Percentiles rank a stretch among this genome's conserved stretches.
These are phyloP conservation scores for Populus davidiana DNA, from an alignment of 345 rosid species.

Conservation along the genomic window DNA sequence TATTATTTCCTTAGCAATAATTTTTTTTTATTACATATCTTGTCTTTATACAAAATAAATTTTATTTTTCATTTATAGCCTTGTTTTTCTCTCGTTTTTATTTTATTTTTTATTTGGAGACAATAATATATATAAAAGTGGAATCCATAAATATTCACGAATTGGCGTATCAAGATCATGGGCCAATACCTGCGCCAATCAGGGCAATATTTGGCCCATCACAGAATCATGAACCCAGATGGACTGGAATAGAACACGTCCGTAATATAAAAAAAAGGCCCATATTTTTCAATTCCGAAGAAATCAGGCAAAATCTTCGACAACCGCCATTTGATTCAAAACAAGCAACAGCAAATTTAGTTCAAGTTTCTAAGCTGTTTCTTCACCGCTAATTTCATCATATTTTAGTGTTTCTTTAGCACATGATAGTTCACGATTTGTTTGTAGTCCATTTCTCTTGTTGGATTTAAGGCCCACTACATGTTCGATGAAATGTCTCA, in stretches of 20 bases:
- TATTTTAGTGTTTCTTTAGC: background rate
- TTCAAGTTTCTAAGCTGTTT: background rate
- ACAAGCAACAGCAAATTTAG: background rate
- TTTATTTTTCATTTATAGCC: no score
- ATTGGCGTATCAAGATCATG: background rate
- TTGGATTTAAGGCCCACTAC: background rate
- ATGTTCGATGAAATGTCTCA: constrained; percentile 21
- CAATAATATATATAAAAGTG: no score
- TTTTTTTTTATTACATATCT: no score
- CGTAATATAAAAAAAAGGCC: background rate
- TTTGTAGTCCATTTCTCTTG: background rate
- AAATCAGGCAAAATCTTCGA: background rate
- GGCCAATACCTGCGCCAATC: background rate
- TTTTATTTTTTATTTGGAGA: no score
- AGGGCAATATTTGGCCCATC: background rate
- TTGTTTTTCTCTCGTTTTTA: no score
- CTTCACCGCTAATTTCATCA: background rate
- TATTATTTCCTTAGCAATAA: no score
- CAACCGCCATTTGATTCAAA: background rate
- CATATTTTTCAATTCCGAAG: background rate
- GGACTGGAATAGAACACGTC: no score
- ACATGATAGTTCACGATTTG: background rate
- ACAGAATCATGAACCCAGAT: background rate
- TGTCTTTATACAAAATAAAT: no score
- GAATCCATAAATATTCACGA: no score